Conservation (phyloP, 495 filamentous ascomycete genomes). For the Penicillium cinerascens region DNA sequence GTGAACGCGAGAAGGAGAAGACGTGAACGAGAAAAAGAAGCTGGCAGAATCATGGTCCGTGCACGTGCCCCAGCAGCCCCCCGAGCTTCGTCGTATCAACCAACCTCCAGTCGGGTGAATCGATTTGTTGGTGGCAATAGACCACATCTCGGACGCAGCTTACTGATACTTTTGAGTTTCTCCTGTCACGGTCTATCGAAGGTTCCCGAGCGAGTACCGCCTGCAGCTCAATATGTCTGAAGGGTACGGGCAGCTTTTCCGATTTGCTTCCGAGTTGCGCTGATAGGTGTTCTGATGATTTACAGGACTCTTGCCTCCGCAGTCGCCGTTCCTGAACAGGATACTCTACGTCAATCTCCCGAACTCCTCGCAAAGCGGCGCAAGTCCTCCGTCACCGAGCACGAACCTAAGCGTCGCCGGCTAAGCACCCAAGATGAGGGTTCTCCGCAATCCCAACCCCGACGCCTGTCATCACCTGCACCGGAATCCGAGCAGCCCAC, state of each 20-base stretch:
- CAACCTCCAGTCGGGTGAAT: not conserved
- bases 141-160: not conserved
- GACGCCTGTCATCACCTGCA: slow-evolving; percentile 8
- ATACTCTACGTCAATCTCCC: slow-evolving; percentile 26
- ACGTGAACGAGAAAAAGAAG: slow-evolving; percentile 28
- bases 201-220: not conserved
- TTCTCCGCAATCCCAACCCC: slow-evolving; percentile 16
- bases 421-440: slow-evolving; percentile 33
- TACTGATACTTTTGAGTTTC: not conserved
- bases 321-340: slow-evolving; percentile 57
- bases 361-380: slow-evolving; percentile 50
- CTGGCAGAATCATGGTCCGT: slow-evolving; percentile 21
- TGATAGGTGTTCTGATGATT: not conserved
- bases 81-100: not conserved
- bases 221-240: slow-evolving; percentile 24
- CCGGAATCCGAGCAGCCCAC: slow-evolving; percentile 26
- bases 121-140: not conserved
- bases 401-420: slow-evolving; percentile 55
- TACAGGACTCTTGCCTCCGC: slow-evolving; percentile 57
- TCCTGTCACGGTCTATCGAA: not conserved
- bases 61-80: slow-evolving; percentile 14
- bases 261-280: not conserved
- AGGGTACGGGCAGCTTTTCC: slow-evolving; percentile 20
- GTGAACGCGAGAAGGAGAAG: slow-evolving; percentile 22
- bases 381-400: slow-evolving; percentile 53